Evolutionary conservation across 805 yeast genomes (phyloP).

Genomic region (Geotrichum ghanense): DNA sequence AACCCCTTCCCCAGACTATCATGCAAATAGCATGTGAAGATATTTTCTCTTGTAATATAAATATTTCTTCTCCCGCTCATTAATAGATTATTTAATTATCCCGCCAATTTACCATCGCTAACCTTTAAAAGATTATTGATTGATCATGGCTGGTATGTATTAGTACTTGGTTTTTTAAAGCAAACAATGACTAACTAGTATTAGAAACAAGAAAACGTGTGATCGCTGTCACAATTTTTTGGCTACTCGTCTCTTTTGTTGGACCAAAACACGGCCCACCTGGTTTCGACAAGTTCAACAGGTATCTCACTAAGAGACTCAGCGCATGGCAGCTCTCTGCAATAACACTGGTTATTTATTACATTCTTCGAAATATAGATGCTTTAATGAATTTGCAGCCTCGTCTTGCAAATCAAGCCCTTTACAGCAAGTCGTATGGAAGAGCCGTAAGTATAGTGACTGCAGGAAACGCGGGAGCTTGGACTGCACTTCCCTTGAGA

Average conservation of each 20-base stretch:
- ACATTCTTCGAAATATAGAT: slow-evolving; percentile 21
- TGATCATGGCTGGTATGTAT: no score
- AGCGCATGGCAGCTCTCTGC: slow-evolving; percentile 23
- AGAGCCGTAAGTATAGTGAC: slow-evolving; percentile 22
- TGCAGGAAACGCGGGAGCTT: slow-evolving; percentile 23
- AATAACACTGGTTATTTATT: slow-evolving; percentile 19
- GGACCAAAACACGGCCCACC: slow-evolving; percentile 22
- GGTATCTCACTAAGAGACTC: slow-evolving; percentile 10
- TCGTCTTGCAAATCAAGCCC: slow-evolving; percentile 18
- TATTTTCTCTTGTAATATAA: no score
- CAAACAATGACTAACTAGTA: no score
- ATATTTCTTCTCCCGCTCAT: no score
- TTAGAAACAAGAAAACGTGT: slow-evolving; percentile 1
- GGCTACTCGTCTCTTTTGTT: slow-evolving; percentile 15
- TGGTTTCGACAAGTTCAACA: slow-evolving; percentile 10
- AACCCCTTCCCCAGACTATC: no score
- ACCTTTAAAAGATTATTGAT: no score
- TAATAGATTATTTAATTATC: no score
- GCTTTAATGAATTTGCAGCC: slow-evolving; percentile 17
- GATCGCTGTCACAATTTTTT: slow-evolving; percentile 4
- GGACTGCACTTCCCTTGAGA: slow-evolving; percentile 22
- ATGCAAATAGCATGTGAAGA: no score
- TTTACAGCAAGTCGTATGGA: slow-evolving; percentile 17
- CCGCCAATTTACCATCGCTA: no score
- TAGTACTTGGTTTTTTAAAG: no score